phyloP scores from a whole-genome alignment of 805 yeast genomes.

The Candida germanica region DNA sequence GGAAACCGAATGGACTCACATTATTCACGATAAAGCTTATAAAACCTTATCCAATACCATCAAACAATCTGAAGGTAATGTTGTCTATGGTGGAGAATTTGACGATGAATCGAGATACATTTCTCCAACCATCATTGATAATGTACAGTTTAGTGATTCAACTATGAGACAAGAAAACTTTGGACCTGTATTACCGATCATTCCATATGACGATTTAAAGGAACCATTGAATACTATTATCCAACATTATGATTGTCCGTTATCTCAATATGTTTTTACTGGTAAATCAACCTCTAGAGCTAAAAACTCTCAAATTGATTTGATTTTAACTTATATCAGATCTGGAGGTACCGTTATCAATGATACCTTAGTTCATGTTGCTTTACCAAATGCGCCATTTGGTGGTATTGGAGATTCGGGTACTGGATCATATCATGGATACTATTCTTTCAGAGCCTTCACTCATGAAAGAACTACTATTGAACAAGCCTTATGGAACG shows the following conservation, averaged over 20 bases:
- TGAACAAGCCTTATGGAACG: slow-evolving; percentile 64
- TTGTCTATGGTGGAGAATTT: slow-evolving; percentile 47
- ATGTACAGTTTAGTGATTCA: slow-evolving; percentile 63
- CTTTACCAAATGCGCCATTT: slow-evolving; percentile 68
- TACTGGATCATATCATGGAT: slow-evolving; percentile 78
- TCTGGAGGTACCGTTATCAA: slow-evolving; percentile 73
- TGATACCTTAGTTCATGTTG: slow-evolving; percentile 72
- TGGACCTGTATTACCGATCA: slow-evolving; percentile 80
- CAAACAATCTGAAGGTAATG: slow-evolving; percentile 47
- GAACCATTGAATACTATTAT: slow-evolving; percentile 44
- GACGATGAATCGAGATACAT: slow-evolving; percentile 45
- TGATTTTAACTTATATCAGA: slow-evolving; percentile 51
- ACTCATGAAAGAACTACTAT: slow-evolving; percentile 70
- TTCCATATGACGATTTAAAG: slow-evolving; percentile 48
- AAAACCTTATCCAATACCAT: slow-evolving; percentile 45
- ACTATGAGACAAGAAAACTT: slow-evolving; percentile 76
- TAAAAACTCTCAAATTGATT: slow-evolving; percentile 43
- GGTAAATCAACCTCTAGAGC: slow-evolving; percentile 39
- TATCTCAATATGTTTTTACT: slow-evolving; percentile 72
- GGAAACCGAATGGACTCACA: slow-evolving; percentile 47
- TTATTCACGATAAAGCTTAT: slow-evolving; percentile 56
- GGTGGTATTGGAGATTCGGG: slow-evolving; percentile 93
- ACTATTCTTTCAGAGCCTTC: slow-evolving; percentile 49
- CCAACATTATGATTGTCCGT: slow-evolving; percentile 64
- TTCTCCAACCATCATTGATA: slow-evolving; percentile 70